A percentile compares a stretch with the other conserved stretches of the same genome.
Evolutionary conservation across 2,329 filamentous ascomycete species (phyloP).

Genomic region (Fusarium humuli): DNA sequence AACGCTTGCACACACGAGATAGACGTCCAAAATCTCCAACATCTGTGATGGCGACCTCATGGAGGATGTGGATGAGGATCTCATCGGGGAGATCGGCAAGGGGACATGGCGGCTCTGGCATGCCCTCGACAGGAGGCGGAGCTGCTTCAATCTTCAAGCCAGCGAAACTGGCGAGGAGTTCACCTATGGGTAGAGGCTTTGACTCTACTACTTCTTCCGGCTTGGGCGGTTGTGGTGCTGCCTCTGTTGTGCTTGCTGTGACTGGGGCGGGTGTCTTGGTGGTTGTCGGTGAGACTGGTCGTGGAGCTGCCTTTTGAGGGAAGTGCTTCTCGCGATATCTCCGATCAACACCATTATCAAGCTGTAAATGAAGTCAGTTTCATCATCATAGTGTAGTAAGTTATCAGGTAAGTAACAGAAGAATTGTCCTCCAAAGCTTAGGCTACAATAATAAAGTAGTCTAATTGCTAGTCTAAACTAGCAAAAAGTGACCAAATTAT

Average conservation of each 20-base stretch:
- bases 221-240: background rate
- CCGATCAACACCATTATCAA: conserved; percentile 87
- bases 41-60: conserved; percentile 77
- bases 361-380: conserved; percentile 58
- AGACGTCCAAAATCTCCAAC: conserved; percentile 81
- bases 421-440: too few species aligned
- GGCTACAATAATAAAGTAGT: too few species aligned
- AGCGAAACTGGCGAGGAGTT: conserved; percentile 83
- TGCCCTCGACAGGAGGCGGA: conserved; percentile 76
- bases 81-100: conserved; percentile 84
- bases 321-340: conserved; percentile 93
- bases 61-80: conserved; percentile 82
- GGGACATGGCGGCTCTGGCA: conserved; percentile 80
- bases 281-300: conserved; percentile 37
- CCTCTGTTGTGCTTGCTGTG: conserved; percentile 1
- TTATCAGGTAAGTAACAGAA: too few species aligned
- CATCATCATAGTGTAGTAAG: too few species aligned
- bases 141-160: conserved; percentile 74
- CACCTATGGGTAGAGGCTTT: conserved; percentile 66
- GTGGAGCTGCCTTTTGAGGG: conserved; percentile 56
- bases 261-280: conserved; percentile 17
- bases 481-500: too few species aligned
- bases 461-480: too few species aligned
- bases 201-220: conserved; percentile 61
- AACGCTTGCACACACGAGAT: conserved; percentile 83